Evolutionary conservation across 495 filamentous ascomycete species (phyloP).

Genomic region (Neurospora africana): DNA sequence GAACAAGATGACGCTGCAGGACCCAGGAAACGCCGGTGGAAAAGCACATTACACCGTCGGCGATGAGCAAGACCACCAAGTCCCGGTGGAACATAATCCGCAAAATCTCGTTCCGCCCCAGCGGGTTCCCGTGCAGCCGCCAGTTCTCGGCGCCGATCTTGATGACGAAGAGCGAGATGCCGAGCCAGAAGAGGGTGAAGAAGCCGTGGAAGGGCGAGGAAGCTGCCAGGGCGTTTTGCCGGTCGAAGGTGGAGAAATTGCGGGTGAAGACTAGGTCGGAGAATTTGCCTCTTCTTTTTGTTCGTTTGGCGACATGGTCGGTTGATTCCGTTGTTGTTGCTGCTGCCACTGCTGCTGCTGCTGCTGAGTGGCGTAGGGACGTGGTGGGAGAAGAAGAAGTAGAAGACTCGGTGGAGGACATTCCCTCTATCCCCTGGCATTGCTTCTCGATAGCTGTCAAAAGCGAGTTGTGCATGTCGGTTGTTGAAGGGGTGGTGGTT

Average conservation of each 20-base stretch:
- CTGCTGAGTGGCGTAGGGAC: not conserved
- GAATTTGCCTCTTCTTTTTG: conserved; percentile 38
- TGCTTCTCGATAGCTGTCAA: not conserved
- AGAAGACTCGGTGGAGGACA: not conserved
- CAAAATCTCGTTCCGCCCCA: conserved; percentile 60
- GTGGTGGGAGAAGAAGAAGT: not conserved
- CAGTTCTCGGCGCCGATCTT: conserved; percentile 57
- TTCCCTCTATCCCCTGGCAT: not conserved
- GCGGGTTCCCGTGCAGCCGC: conserved; percentile 45
- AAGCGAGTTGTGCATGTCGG: not conserved
- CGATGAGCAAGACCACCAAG: conserved; percentile 50
- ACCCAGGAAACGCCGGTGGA: conserved; percentile 46
- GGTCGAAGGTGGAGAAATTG: conserved; percentile 60
- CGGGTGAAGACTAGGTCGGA: conserved; percentile 58
- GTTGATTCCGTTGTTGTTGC: not conserved
- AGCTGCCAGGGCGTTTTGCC: conserved; percentile 45
- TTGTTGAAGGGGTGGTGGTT: not conserved
- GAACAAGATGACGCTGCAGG: conserved; percentile 46
- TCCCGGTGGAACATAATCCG: conserved; percentile 55
- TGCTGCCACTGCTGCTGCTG: not conserved
- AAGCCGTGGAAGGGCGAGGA: conserved; percentile 62
- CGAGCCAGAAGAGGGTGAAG: conserved; percentile 67
- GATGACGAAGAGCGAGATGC: conserved; percentile 49
- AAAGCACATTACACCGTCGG: conserved; percentile 57
- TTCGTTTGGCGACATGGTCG: not conserved